These are phyloP conservation scores for Dictyostelium capitatum DNA, from an alignment of 78 protist species.

Conservation along the genomic window DNA sequence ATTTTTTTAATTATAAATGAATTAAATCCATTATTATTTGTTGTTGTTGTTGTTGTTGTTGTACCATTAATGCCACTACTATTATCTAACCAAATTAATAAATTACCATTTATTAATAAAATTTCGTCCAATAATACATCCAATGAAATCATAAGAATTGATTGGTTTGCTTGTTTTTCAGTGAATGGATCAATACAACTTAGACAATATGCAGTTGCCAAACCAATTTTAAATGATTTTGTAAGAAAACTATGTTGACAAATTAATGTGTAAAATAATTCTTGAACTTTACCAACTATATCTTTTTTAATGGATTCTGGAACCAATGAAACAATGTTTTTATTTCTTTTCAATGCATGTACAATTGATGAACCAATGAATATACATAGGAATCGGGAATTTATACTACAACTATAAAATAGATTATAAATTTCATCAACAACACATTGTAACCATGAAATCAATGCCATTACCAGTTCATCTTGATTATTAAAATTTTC, in stretches of 20 bases:
- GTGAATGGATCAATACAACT: conserved; percentile 27
- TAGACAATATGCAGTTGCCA: conserved; percentile 48
- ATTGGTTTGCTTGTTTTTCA: conserved; percentile 46
- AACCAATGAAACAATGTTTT: neutral
- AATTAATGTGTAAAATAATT: conserved; percentile 48
- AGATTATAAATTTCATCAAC: conserved; percentile 36
- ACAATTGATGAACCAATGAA: conserved; percentile 54
- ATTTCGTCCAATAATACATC: conserved; percentile 60
- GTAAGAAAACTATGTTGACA: conserved; percentile 28
- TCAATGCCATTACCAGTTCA: conserved; percentile 18
- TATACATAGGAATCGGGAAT: conserved; percentile 35
- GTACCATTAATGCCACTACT: conserved; percentile 34
- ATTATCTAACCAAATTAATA: conserved; percentile 58
- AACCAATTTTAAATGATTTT: conserved; percentile 44
- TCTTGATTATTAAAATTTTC: conserved; percentile 16
- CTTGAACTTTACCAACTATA: conserved; percentile 32
- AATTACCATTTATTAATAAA: conserved; percentile 30
- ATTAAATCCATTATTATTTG: neutral
- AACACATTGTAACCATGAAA: conserved; percentile 35
- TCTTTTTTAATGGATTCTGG: neutral
- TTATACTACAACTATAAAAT: conserved; percentile 46
- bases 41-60: neutral
- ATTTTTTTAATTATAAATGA: neutral
- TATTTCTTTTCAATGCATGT: conserved; percentile 30
- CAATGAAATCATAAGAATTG: conserved; percentile 33